Evolutionary conservation across 2,329 filamentous ascomycete species (phyloP).

Genomic region (Onygena corvina): DNA sequence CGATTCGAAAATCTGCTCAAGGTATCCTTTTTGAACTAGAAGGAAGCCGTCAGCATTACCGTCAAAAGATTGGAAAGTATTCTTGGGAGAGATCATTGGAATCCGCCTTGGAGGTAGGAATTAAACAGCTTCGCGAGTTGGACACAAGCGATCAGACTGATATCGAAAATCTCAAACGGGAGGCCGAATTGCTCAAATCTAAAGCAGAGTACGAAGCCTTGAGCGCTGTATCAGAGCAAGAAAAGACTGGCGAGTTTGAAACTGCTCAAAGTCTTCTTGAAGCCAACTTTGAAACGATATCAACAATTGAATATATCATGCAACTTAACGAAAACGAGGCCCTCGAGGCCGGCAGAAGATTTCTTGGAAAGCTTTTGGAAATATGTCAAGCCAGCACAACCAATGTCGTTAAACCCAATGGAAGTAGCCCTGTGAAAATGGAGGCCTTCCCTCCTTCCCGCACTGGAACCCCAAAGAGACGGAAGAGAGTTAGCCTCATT

Average conservation of each 20-base stretch:
- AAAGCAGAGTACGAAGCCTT: conserved; percentile 72
- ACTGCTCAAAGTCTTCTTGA: conserved; percentile 73
- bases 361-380: conserved; percentile 66
- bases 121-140: conserved; percentile 63
- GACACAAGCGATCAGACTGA: conserved; percentile 56
- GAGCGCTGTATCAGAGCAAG: conserved; percentile 65
- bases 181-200: conserved; percentile 74
- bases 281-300: conserved; percentile 83
- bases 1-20: conserved; percentile 76
- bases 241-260: conserved; percentile 64
- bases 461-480: conserved; percentile 64
- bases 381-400: conserved; percentile 61
- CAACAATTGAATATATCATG: conserved; percentile 69
- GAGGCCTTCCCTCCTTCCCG: conserved; percentile 59
- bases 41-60: conserved; percentile 77
- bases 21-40: conserved; percentile 85
- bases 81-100: conserved; percentile 84
- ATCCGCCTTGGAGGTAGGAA: conserved; percentile 72
- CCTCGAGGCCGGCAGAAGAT: conserved; percentile 61
- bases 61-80: conserved; percentile 65
- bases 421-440: conserved; percentile 39
- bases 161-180: conserved; percentile 58
- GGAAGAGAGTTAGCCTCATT: conserved; percentile 41
- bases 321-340: conserved; percentile 75
- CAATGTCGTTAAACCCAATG: conserved; percentile 84